Conservation (phyloP, 129 eudicot species). For the Tagetes patula region DNA sequence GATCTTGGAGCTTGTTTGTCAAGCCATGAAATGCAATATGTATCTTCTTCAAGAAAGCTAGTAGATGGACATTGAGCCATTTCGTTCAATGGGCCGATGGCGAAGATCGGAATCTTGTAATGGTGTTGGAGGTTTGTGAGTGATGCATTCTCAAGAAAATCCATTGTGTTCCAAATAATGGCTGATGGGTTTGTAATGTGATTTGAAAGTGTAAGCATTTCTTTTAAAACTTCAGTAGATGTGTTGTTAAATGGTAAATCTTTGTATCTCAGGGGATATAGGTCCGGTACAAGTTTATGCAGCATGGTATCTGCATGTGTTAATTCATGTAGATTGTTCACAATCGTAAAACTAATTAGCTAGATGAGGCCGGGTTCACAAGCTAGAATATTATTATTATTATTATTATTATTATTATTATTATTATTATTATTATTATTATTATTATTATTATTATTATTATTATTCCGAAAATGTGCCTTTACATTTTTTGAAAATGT, state of each 20-base stretch:
- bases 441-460: too few species aligned
- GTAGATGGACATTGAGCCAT: conserved; percentile 32
- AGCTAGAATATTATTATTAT: too few species aligned
- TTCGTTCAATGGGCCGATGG: conserved; percentile 49
- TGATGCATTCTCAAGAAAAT: conserved; percentile 38
- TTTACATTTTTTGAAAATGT: too few species aligned
- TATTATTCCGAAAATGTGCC: too few species aligned
- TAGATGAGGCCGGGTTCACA: neutral
- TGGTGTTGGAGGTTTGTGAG: conserved; percentile 36
- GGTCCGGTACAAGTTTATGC: conserved; percentile 39
- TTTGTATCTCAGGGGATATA: conserved; percentile 35
- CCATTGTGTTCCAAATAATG: conserved; percentile 58
- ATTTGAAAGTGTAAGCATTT: conserved; percentile 13
- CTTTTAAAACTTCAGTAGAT: conserved; percentile 1
- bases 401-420: too few species aligned
- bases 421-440: too few species aligned
- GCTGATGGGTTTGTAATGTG: conserved; percentile 39
- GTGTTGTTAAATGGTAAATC: conserved; percentile 29
- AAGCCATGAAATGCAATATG: conserved; percentile 48
- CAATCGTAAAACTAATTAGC: neutral
- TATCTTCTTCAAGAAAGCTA: conserved; percentile 45
- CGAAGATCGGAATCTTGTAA: conserved; percentile 39
- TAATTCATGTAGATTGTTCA: neutral
- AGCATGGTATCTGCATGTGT: conserved; percentile 24
- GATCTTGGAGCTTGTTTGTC: conserved; percentile 45